Base-by-base conservation (phyloP, 495 filamentous ascomycete genomes). In the Xylaria venustula region DNA sequence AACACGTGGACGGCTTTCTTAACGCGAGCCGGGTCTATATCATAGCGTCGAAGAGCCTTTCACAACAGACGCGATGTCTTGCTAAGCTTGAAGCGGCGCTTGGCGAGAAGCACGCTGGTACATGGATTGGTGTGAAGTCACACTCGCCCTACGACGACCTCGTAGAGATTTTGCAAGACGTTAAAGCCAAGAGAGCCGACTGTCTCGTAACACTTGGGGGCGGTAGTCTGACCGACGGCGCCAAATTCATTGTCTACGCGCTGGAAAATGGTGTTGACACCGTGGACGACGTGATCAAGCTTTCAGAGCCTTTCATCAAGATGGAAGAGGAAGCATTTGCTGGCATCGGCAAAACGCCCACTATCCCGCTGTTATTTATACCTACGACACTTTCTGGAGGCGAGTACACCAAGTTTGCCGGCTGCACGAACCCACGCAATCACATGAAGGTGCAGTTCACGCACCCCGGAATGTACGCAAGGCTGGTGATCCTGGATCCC, bases 101-200 rank as follows among this genome's bases (percentile, higher is more conserved):
- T 17, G 73, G 74, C 3, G 71, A 78, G 37, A 75, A 80, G 25
- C 69, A 83, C 34, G 82, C 79, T 11, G 85, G 85, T 7, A 66
- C 77, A 14, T 76, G 80, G 4, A 74, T 81, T 36, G 85, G 87
- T 11, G 84, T 89, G 69, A 77, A 76, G 32, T 81, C 81, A 44
- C 85, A 88, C 67, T 85, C 84, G 2, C 75, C 80, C 32, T 87
- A 77, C 79, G 81, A 81, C 20, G 87, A 87, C 54, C 74, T 88
- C 2, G 58, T 88, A 2, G 76, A 83, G 40, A 81, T 88, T 30
- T 67, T 76, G 11, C 65, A 75, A 3, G 83, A 88, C 7, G 71
- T 80, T 1, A 66, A 75, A n/a, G 65, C 66, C 17, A 72, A 72
- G 15, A 55, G 77, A 9, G 81, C 80, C 3, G 86, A 89, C 75